Conservation (phyloP, 1,139 yeast genomes). For the Suhomyces panamericanus region DNA sequence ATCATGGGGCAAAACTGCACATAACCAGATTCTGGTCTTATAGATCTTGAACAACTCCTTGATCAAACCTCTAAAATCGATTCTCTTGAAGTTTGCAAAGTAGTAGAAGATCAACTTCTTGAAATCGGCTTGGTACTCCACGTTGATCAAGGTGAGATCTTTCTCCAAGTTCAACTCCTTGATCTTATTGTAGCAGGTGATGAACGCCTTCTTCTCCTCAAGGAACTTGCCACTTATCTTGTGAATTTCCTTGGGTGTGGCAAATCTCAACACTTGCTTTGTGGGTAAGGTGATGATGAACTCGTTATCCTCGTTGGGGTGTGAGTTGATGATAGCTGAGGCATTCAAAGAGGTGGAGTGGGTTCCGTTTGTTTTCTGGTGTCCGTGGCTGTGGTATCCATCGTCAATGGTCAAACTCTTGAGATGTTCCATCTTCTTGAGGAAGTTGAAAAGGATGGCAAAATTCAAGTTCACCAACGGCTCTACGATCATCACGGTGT, state of each 20-base stretch:
- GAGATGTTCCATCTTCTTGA: slow-evolving; percentile 74
- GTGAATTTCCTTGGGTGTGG: slow-evolving; percentile 49
- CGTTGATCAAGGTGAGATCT: slow-evolving; percentile 51
- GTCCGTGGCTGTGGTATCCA: slow-evolving; percentile 10
- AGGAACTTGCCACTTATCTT: slow-evolving; percentile 45
- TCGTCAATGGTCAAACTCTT: slow-evolving; percentile 61
- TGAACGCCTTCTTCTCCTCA: slow-evolving; percentile 49
- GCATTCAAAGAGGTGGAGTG: slow-evolving; percentile 43
- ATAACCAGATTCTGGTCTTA: slow-evolving; percentile 96
- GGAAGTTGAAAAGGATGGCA: slow-evolving; percentile 77
- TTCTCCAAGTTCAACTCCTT: slow-evolving; percentile 43
- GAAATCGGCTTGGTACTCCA: slow-evolving; percentile 95
- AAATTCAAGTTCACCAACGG: slow-evolving; percentile 45
- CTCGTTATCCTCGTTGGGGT: slow-evolving; percentile 44
- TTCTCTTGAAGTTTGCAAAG: slow-evolving; percentile 70
- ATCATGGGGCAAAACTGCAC: slow-evolving; percentile 64
- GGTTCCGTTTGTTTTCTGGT: slow-evolving; percentile 33
- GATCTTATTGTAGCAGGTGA: slow-evolving; percentile 46
- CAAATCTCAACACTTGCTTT: slow-evolving; percentile 50
- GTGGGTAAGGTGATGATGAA: slow-evolving; percentile 50
- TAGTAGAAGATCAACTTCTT: slow-evolving; percentile 92
- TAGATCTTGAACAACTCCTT: slow-evolving; percentile 89
- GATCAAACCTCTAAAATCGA: slow-evolving; percentile 89
- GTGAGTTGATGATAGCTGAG: slow-evolving; percentile 40
- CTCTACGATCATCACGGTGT: slow-evolving; percentile 50